phyloP scores from a whole-genome alignment of 176 grass and related monocot genomes.

The Musa schizocarpa region DNA sequence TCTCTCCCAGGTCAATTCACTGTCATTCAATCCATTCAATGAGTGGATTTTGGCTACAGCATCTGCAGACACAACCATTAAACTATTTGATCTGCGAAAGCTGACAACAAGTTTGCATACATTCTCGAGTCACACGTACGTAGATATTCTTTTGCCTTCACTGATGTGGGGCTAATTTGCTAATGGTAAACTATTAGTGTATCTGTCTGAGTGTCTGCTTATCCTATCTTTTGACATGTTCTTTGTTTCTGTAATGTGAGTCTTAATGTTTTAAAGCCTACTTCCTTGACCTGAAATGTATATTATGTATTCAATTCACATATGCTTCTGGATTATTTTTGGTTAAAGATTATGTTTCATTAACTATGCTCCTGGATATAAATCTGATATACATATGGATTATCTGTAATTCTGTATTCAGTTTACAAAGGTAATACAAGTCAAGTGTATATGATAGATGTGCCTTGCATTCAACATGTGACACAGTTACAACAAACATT shows the following conservation, averaged over 20 bases:
- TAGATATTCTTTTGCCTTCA: conserved; percentile 1
- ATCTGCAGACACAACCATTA: conserved; percentile 72
- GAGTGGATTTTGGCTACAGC: conserved; percentile 94
- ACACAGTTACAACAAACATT: no score
- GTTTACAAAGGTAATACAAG: no score
- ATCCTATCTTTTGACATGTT: not conserved
- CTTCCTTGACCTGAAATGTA: not conserved
- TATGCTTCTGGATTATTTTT: not conserved
- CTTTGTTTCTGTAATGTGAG: not conserved
- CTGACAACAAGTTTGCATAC: conserved; percentile 67
- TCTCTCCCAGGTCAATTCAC: conserved; percentile 68
- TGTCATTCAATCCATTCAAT: conserved; percentile 93
- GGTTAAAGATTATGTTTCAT: not conserved
- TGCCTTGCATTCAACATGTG: no score
- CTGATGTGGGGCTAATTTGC: not conserved
- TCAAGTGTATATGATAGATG: no score
- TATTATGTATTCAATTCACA: not conserved
- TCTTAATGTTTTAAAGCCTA: not conserved
- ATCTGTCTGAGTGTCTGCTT: not conserved
- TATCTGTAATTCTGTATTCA: no score
- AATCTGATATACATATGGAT: no score
- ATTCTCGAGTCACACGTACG: conserved; percentile 70
- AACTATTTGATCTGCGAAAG: conserved; percentile 81
- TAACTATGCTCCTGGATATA: no score
- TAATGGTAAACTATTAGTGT: not conserved